Percentiles rank a stretch among this genome's conserved stretches.
phyloP scores from a whole-genome alignment of 2,329 filamentous ascomycete genomes.

The Beauveria bassiana region DNA sequence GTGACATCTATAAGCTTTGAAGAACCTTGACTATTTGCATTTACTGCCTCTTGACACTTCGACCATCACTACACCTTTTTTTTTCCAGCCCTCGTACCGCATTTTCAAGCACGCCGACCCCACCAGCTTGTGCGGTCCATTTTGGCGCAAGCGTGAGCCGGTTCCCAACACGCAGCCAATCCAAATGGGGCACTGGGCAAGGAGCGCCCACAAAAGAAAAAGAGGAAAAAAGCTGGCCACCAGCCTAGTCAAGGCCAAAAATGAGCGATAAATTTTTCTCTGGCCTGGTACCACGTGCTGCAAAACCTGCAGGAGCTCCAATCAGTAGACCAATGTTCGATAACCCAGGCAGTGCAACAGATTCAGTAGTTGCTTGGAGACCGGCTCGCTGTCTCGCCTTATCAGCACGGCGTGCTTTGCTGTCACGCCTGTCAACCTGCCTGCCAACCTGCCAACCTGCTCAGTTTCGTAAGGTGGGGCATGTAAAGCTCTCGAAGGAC shows the following conservation, averaged over 20 bases:
- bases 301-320: not conserved
- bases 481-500: not conserved
- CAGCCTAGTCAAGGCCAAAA: not conserved
- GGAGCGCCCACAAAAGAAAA: constrained; percentile 1
- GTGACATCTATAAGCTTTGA: not conserved
- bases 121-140: constrained; percentile 9
- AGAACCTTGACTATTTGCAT: not conserved
- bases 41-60: not conserved
- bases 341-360: not conserved
- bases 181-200: not conserved
- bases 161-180: constrained; percentile 5
- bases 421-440: not conserved
- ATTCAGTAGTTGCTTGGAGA: not conserved
- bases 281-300: not conserved
- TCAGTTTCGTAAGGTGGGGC: constrained; percentile 8
- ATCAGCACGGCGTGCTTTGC: too few species aligned
- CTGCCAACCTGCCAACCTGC: not conserved
- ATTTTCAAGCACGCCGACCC: constrained; percentile 3
- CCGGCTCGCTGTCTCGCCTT: not conserved
- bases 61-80: not conserved
- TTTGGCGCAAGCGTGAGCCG: constrained; percentile 5
- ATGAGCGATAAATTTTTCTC: constrained; percentile 10
- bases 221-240: constrained; percentile 7
- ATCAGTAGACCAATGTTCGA: not conserved
- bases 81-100: not conserved